Evolutionary conservation across 164 flowering plant genomes (phyloP), one percentile per base, ranked within the genome.

Genomic region (Nymphaea colorata): DNA sequence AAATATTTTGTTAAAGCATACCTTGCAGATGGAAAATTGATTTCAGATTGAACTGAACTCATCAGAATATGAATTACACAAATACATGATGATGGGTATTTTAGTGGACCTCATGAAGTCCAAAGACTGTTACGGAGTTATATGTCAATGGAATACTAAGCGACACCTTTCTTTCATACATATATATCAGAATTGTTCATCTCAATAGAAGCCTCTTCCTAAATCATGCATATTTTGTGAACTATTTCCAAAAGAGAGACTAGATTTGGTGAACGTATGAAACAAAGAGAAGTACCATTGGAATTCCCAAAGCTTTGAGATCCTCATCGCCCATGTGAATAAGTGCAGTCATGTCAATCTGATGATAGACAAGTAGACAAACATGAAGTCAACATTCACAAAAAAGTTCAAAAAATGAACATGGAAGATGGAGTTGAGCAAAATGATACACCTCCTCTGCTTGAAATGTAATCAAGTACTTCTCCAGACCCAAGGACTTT

Each of bases 241-340:
- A 2, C 7, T 12, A 47, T 47, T 47, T 6, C 12, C 11, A 47
- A 12, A 47, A 47, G 12, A 47, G 11, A 2, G 5, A 47, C 12
- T 47, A 2, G 11, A 12, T 47, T 47, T 12, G 12, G 7, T 2
- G 5, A 47, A 25, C 36, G 55, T 47, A 6, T 47, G 43, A 6
- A 15, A 6, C 42, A 43, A 17, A 44, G 43, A 62, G 59, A 45
- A 60, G 4, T 83, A 90, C 98, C 98, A 93, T 93, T 64, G 98
- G 96, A 68, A 93, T 83, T 64, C 96, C 93, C 60, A 93, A 44
- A 67, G 96, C 95, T 79, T 87, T 93, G 61, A 93, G 91, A 70
- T 93, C 98, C 55, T 85, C 96, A 75, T 93, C 98, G 43, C 68
- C 82, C 96, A 93, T 90, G 80, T 93, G 96, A 45, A 81, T 44